Evolutionary conservation across 495 filamentous ascomycete species (phyloP).

Genomic region (Podospora anserina): DNA sequence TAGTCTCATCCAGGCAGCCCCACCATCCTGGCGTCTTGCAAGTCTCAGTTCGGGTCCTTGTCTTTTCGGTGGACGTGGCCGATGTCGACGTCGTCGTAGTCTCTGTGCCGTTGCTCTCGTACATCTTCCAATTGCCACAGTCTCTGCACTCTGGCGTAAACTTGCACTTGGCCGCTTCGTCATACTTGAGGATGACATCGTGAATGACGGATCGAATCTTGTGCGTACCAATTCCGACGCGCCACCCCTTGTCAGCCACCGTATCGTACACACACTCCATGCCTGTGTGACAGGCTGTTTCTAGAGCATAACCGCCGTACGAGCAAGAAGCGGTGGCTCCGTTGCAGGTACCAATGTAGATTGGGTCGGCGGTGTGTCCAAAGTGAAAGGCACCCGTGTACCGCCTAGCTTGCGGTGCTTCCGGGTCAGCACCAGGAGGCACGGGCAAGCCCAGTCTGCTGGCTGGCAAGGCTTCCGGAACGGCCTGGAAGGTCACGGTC

Average conservation of each 20-base stretch:
- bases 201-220: constrained; percentile 79
- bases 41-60: constrained; percentile 70
- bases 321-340: constrained; percentile 82
- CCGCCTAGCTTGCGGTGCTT: constrained; percentile 63
- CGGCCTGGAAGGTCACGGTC: constrained; percentile 83
- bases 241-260: constrained; percentile 84
- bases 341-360: constrained; percentile 93
- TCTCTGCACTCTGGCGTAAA: constrained; percentile 76
- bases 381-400: constrained; percentile 86
- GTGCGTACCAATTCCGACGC: constrained; percentile 80
- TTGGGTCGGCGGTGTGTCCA: constrained; percentile 91
- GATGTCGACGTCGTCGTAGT: constrained; percentile 61
- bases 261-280: constrained; percentile 87
- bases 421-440: constrained; percentile 71
- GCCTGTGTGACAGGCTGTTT: constrained; percentile 86
- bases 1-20: constrained; percentile 66
- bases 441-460: constrained; percentile 79
- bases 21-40: constrained; percentile 88
- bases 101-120: constrained; percentile 80
- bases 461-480: constrained; percentile 84
- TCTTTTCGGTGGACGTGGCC: constrained; percentile 55
- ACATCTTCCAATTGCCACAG: constrained; percentile 92
- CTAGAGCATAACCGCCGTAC: constrained; percentile 90
- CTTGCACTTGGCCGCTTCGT: constrained; percentile 68
- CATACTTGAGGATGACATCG: constrained; percentile 80